Conservation (phyloP, 2,329 filamentous ascomycete genomes). For the Colletotrichum sp. region DNA sequence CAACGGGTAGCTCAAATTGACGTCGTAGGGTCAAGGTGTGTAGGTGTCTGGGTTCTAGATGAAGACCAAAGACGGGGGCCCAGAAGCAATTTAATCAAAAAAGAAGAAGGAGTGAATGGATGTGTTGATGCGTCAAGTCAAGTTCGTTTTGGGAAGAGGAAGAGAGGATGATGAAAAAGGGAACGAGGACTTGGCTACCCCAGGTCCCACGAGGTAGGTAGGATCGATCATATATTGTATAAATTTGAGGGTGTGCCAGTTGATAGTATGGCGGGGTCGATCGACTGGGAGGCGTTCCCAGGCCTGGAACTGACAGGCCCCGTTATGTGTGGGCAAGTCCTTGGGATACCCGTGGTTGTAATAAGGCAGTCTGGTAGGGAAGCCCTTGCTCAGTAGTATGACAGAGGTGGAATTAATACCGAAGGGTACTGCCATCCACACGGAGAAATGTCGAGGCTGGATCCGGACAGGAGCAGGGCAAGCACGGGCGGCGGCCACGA, state of each 20-base stretch:
- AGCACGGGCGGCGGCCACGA: slow-evolving; percentile 36
- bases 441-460: slow-evolving; percentile 53
- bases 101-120: slow-evolving; percentile 2
- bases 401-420: slow-evolving; percentile 55
- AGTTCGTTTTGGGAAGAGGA: slow-evolving; percentile 25
- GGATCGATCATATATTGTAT: slow-evolving; percentile 38
- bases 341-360: slow-evolving; percentile 26
- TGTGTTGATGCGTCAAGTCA: slow-evolving; percentile 9
- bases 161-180: slow-evolving; percentile 27
- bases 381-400: slow-evolving; percentile 46
- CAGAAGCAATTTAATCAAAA: slow-evolving; percentile 13
- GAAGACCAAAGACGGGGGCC: not conserved
- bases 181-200: slow-evolving; percentile 24
- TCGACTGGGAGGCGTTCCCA: slow-evolving; percentile 34
- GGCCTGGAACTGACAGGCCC: slow-evolving; percentile 42
- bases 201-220: slow-evolving; percentile 28
- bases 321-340: slow-evolving; percentile 44
- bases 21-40: slow-evolving; percentile 6
- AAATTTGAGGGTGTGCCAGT: slow-evolving; percentile 40
- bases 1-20: not conserved
- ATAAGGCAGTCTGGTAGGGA: slow-evolving; percentile 41
- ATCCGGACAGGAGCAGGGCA: slow-evolving; percentile 46
- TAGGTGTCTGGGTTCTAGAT: not conserved
- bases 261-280: slow-evolving; percentile 44
- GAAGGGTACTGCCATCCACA: slow-evolving; percentile 44